Percentiles rank a stretch among this genome's conserved stretches.
Evolutionary conservation across 140 eudicot species (phyloP).

Genomic region (Bidens hawaiensis): DNA sequence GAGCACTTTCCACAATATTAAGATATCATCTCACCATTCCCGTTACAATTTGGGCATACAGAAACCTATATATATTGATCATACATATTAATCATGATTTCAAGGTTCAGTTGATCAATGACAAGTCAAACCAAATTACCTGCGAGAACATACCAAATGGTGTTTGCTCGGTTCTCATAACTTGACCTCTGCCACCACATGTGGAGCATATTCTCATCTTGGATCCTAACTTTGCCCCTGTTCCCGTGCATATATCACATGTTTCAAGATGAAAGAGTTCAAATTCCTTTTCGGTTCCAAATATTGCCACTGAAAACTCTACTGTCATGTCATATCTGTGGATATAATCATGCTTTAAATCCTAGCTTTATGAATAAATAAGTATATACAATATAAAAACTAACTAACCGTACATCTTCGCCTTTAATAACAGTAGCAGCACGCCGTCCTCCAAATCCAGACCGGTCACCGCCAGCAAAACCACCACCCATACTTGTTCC

Average conservation of each 20-base stretch:
- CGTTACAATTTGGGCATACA: conserved; percentile 93
- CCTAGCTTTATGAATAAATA: too few relatives aligned
- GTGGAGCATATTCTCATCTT: conserved; percentile 97
- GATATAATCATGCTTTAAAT: conserved; percentile 5
- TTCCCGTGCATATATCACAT: conserved; percentile 80
- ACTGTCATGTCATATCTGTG: conserved; percentile 81
- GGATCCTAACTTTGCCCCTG: conserved; percentile 91
- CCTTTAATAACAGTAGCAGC: conserved; percentile 80
- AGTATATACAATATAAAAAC: too few relatives aligned
- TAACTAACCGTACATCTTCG: conserved; percentile 98
- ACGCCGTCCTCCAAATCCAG: conserved; percentile 69
- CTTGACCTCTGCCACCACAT: conserved; percentile 99
- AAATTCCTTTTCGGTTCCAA: conserved; percentile 91
- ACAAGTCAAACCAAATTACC: too few relatives aligned
- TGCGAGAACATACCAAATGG: conserved; percentile 97
- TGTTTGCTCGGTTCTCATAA: conserved; percentile 99
- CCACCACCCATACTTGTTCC: too few relatives aligned
- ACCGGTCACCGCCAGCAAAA: too few relatives aligned
- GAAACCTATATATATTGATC: conserved; percentile 50
- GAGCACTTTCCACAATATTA: conserved; percentile 88
- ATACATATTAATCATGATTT: background rate
- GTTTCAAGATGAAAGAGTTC: conserved; percentile 95
- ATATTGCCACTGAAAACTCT: conserved; percentile 82
- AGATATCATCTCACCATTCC: conserved; percentile 90
- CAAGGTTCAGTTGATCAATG: too few relatives aligned